phyloP scores from a whole-genome alignment of 1,139 yeast genomes.

The Hansenula sp. region DNA sequence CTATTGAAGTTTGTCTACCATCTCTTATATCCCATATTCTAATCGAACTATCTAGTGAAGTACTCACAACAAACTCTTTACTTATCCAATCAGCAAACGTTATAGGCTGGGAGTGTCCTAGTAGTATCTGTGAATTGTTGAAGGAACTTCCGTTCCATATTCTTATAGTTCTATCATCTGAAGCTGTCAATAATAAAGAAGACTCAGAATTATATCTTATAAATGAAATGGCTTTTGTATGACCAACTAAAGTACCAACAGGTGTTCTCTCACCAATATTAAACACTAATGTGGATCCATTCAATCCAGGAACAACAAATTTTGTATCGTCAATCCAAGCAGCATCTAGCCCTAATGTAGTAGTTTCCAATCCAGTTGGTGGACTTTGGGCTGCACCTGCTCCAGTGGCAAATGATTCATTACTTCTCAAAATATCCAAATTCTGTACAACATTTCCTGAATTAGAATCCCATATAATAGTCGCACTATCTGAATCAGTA shows the following conservation, averaged over 20 bases:
- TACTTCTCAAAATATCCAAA: slow-evolving; percentile 26
- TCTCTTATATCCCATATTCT: slow-evolving; percentile 60
- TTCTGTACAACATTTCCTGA: slow-evolving; percentile 45
- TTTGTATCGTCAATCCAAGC: slow-evolving; percentile 72
- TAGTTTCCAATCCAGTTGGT: slow-evolving; percentile 7
- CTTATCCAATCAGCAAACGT: slow-evolving; percentile 52
- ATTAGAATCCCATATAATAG: slow-evolving; percentile 50
- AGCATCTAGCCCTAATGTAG: slow-evolving; percentile 43
- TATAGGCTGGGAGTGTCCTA: slow-evolving; percentile 55
- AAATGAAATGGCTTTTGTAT: slow-evolving; percentile 54
- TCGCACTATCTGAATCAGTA: slow-evolving; percentile 31
- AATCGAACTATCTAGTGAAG: slow-evolving; percentile 68
- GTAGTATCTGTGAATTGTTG: slow-evolving; percentile 36
- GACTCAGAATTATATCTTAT: slow-evolving; percentile 48
- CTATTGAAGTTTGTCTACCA: slow-evolving; percentile 35
- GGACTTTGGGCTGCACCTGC: neutral
- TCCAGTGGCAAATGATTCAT: slow-evolving; percentile 8
- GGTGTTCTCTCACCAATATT: slow-evolving; percentile 48
- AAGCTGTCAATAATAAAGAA: slow-evolving; percentile 62
- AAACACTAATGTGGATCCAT: slow-evolving; percentile 55
- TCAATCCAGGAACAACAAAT: slow-evolving; percentile 64
- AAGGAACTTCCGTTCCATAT: slow-evolving; percentile 68
- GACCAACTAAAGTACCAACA: slow-evolving; percentile 66
- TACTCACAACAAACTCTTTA: slow-evolving; percentile 32
- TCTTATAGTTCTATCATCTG: slow-evolving; percentile 70